Evolutionary conservation across 2,329 filamentous ascomycete species (phyloP), one percentile per base, ranked within the genome.

Genomic region (Trichoderma harzianum): DNA sequence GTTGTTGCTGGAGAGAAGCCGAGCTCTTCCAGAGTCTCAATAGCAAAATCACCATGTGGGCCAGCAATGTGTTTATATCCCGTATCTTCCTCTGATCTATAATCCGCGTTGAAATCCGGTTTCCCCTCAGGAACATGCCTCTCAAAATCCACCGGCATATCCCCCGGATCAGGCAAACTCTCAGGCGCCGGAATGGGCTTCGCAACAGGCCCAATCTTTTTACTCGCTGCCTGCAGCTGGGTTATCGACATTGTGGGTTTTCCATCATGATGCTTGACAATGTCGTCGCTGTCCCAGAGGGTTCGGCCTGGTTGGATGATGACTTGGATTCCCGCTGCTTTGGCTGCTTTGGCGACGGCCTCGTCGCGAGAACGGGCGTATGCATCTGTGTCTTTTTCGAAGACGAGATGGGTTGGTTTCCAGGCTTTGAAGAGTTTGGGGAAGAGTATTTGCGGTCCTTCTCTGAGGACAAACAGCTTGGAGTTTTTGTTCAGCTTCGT

Each of bases 331-430:
- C 91, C 92, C 0, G 90, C 89, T 60, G 88, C 82, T 74, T 86
- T 82, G 5, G 92, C 92, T n/a, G 90, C 80, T 18, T 84, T 79
- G 39, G 85, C 80, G 12, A 95, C 86, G 21, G 83, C 81, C 1
- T 83, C 84, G 79, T 95, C 92, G 64, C 92, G 82, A 53, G 89
- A 86, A 18, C 87, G 85, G 5, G 85, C 91, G 80, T 94, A 94
- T 0, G 90, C 85, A 82, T 95, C 92, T 0, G 91, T 93, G 76
- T 94, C 92, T 76, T 91, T 92, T 78, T 95, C 92, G 76, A 94
- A 94, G 0, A 94, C 92, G 6, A 94, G 81, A 80, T 94, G 92
- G 0, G 91, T 92, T 30, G 93, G 89, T 2, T 87, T 86, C 92
- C 92, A 95, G 21, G 87, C 86, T 75, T 89, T 88, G 84, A 93